Evolutionary conservation across 2,329 filamentous ascomycete genomes (phyloP).

Genomic region (Fusarium ramigenum): DNA sequence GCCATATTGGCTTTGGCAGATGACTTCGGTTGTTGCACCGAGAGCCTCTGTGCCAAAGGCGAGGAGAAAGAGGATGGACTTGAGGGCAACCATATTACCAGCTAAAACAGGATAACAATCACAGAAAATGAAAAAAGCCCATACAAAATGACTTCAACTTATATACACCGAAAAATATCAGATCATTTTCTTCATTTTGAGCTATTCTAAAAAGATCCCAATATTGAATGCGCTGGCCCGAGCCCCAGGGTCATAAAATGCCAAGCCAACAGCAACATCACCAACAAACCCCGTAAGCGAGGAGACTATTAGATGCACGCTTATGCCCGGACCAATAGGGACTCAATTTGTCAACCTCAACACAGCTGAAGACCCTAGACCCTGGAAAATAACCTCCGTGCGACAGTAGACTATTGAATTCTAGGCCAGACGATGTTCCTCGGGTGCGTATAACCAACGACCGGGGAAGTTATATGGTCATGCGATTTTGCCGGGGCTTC

Average conservation of each 20-base stretch:
- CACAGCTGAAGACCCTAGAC: background rate
- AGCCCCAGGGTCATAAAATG: background rate
- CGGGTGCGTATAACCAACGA: background rate
- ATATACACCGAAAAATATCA: background rate
- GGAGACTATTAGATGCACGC: background rate
- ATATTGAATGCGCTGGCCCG: background rate
- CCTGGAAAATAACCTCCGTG: background rate
- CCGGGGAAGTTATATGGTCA: background rate
- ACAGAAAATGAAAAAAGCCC: accelerated
- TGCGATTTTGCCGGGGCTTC: background rate
- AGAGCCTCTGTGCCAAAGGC: background rate
- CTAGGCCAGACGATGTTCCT: background rate
- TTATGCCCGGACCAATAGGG: background rate
- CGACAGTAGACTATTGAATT: background rate
- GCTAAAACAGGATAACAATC: background rate
- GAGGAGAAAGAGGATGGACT: background rate
- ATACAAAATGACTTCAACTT: accelerated
- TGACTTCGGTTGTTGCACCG: background rate
- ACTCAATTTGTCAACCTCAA: background rate
- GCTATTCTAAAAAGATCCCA: background rate
- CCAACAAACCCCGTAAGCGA: background rate
- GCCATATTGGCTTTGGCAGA: background rate
- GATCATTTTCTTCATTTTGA: background rate
- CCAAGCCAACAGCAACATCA: background rate
- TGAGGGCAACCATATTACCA: background rate